Evolutionary conservation across 2,329 filamentous ascomycete genomes (phyloP).

Genomic region (Cladophialophora bantiana): DNA sequence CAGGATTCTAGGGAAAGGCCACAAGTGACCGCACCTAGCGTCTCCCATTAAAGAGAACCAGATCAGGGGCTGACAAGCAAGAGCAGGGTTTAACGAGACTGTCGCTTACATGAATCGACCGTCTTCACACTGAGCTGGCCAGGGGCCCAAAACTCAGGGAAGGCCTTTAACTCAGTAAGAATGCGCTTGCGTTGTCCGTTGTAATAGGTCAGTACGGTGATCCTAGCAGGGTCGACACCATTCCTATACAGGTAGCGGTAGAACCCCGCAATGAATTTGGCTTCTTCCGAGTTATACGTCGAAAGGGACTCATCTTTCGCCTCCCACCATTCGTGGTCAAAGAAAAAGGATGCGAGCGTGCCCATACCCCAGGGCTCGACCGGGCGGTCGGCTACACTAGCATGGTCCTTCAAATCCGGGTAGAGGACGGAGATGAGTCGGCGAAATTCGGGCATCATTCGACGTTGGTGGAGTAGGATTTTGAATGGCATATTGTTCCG

Average conservation of each 20-base stretch:
- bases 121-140: conserved; percentile 70
- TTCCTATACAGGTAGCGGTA: conserved; percentile 75
- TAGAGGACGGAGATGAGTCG: conserved; percentile 69
- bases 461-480: conserved; percentile 71
- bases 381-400: conserved; percentile 60
- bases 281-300: conserved; percentile 73
- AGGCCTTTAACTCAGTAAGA: conserved; percentile 52
- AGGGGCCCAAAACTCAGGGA: conserved; percentile 49
- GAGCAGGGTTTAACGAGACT: neutral
- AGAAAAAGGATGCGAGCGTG: conserved; percentile 65
- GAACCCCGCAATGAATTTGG: conserved; percentile 76
- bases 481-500: conserved; percentile 68
- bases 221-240: conserved; percentile 64
- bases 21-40: neutral
- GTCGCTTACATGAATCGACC: conserved; percentile 71
- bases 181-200: conserved; percentile 78
- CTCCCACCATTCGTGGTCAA: conserved; percentile 71
- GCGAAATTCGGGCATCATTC: conserved; percentile 74
- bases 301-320: conserved; percentile 68
- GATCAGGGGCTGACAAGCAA: neutral
- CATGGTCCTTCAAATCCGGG: conserved; percentile 63
- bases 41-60: neutral
- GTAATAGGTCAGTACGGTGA: conserved; percentile 88
- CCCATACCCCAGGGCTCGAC: conserved; percentile 63
- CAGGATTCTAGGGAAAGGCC: neutral